Evolutionary conservation across 768 basidiomycete genomes (phyloP).

Genomic region (Rubroboletus satanas): DNA sequence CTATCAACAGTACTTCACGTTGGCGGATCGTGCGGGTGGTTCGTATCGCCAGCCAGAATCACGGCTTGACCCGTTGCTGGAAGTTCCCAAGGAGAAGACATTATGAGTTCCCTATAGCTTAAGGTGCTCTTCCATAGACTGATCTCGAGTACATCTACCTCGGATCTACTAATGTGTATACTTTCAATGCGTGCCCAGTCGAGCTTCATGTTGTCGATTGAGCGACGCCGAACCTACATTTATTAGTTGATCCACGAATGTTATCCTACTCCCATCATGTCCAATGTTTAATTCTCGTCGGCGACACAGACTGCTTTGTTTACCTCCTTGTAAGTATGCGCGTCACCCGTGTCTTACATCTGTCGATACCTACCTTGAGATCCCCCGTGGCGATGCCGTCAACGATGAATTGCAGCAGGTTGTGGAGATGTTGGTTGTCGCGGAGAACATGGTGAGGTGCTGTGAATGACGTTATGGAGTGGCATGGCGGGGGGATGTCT

Average conservation of each 20-base stretch:
- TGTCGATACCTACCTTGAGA: too few species aligned
- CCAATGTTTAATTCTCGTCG: background rate
- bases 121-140: slow-evolving; percentile 1
- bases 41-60: slow-evolving; percentile 89
- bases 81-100: slow-evolving; percentile 38
- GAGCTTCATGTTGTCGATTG: background rate
- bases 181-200: background rate
- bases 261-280: background rate
- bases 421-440: background rate
- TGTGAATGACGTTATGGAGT: background rate
- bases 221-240: background rate
- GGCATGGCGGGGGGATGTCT: background rate
- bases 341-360: background rate
- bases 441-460: background rate
- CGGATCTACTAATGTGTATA: slow-evolving; percentile 17
- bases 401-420: background rate
- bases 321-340: background rate
- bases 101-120: slow-evolving; percentile 1
- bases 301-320: background rate
- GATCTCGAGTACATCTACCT: slow-evolving; percentile 16
- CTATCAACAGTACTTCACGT: slow-evolving; percentile 85
- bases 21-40: slow-evolving; percentile 78
- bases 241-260: background rate
- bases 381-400: background rate
- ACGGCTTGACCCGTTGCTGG: slow-evolving; percentile 79